Evolutionary conservation across 306 rosid genomes (phyloP), one percentile per base, ranked within the genome.

Genomic region (Pterocarpus macrocarpus): DNA sequence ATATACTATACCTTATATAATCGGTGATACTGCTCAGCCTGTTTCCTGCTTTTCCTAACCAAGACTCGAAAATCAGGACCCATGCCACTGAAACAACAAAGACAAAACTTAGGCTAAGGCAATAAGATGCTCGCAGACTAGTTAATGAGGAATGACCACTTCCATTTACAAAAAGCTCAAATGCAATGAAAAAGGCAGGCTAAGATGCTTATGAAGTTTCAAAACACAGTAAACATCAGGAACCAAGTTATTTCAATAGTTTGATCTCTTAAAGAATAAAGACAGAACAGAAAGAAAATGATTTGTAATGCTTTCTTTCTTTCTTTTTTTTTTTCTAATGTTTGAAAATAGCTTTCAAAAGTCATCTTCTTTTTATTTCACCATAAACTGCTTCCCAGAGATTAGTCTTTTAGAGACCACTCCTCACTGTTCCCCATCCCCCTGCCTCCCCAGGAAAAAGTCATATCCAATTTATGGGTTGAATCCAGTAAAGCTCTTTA

Each of bases 11-110:
- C 98, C 87, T 94, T 92, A 82, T 94, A 94, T 67, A 94, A 78
- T 16, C 92, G 87, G 58, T 94, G 98, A 86, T 94, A 94, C 77
- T 94, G 98, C 78, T 87, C 97, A 39, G 98, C 97, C 65, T 94
- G 97, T 85, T 94, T 94, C 90, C 98, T 90, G 91, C 98, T 94
- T 83, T 94, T 94, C 66, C 97, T 89, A 39, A 94, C 98, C 86
- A 94, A 81, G 62, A 94, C 98, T 79, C 98, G 93, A 71, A 94
- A 94, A 83, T 94, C 98, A 70, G 97, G 98, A 83, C 98, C 98
- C 98, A 94, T 94, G 53, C 97, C 98, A 71, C 98, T 94, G 89
- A 57, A 78, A 16, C 6, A 64, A 65, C 57, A 80, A 76, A 70
- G 69, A 71, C 43, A 64, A 88, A 64, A 73, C 63, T 64, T 75